phyloP scores from a whole-genome alignment of 2,329 filamentous ascomycete species.

The Teratosphaeria pseudoeucalypti region DNA sequence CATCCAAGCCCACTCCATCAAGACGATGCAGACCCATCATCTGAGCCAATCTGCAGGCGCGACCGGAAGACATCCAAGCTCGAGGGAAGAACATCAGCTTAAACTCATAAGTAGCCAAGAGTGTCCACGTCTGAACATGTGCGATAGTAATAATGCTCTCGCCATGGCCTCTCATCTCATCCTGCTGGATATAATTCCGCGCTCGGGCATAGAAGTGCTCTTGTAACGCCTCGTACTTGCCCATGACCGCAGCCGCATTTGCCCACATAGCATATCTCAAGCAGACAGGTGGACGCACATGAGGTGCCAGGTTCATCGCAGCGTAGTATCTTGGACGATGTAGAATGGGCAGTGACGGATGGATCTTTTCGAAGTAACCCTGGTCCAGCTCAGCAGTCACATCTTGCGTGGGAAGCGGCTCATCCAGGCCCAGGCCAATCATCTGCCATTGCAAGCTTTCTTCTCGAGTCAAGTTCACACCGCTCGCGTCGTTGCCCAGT shows the following conservation, averaged over 20 bases:
- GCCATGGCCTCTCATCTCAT: conserved; percentile 86
- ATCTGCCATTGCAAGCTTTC: conserved; percentile 68
- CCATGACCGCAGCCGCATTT: conserved; percentile 73
- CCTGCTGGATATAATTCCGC: conserved; percentile 79
- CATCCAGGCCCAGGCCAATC: conserved; percentile 70
- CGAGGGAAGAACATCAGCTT: conserved; percentile 96
- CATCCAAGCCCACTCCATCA: conserved; percentile 72
- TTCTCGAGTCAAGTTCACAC: conserved; percentile 8
- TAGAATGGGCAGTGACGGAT: conserved; percentile 77
- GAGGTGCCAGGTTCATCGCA: conserved; percentile 79
- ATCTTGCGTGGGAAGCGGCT: conserved; percentile 66
- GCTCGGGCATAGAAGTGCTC: conserved; percentile 84
- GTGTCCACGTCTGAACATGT: conserved; percentile 74
- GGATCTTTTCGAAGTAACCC: conserved; percentile 83
- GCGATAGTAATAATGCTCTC: conserved; percentile 78
- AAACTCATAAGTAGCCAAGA: conserved; percentile 81
- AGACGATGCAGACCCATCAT: conserved; percentile 90
- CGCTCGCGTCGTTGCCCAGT: conserved; percentile 4
- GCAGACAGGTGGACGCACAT: conserved; percentile 74
- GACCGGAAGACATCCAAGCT: conserved; percentile 86
- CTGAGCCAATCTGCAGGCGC: conserved; percentile 67
- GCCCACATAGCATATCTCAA: conserved; percentile 94
- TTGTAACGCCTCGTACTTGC: conserved; percentile 70
- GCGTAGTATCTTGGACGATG: conserved; percentile 80
- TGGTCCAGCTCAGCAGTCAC: conserved; percentile 79